Conservation (phyloP, 768 basidiomycete species). For the Kwoniella dejecticola region DNA sequence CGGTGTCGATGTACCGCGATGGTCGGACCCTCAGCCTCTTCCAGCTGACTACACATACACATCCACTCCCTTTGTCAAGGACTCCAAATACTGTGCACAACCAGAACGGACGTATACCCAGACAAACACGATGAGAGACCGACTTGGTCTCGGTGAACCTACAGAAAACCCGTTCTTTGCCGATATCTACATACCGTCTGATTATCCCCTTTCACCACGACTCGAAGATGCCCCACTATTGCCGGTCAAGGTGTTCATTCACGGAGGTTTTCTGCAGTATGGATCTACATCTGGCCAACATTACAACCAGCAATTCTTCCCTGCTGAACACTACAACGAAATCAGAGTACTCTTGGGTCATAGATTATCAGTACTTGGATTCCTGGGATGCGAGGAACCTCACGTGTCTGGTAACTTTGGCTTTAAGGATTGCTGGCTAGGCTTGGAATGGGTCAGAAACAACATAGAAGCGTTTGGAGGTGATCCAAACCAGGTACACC, state of each 20-base stretch:
- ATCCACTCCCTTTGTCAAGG: constrained; percentile 66
- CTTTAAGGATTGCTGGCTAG: constrained; percentile 82
- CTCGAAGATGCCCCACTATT: constrained; percentile 51
- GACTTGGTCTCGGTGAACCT: constrained; percentile 68
- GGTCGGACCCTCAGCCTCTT: constrained; percentile 66
- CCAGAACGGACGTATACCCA: constrained; percentile 57
- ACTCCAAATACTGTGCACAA: constrained; percentile 62
- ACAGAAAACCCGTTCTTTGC: constrained; percentile 74
- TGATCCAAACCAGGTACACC: constrained; percentile 63
- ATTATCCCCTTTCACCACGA: constrained; percentile 37
- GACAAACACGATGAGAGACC: constrained; percentile 62
- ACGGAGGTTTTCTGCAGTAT: constrained; percentile 78
- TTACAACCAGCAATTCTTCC: constrained; percentile 68
- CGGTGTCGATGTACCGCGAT: constrained; percentile 67
- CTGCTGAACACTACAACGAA: constrained; percentile 64
- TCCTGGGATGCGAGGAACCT: constrained; percentile 69
- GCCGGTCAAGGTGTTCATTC: constrained; percentile 74
- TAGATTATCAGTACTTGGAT: constrained; percentile 74
- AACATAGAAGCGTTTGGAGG: constrained; percentile 74
- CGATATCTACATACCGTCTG: constrained; percentile 59
- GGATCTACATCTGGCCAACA: constrained; percentile 69
- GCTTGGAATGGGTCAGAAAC: constrained; percentile 69
- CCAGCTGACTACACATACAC: constrained; percentile 63
- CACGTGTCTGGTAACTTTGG: constrained; percentile 72
- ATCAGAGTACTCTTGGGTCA: constrained; percentile 79